A percentile compares a stretch with the other conserved stretches of the same genome.
These are phyloP conservation scores for Cenchrus purpureus DNA, from an alignment of 176 grass and related monocot genomes.

Conservation along the genomic window DNA sequence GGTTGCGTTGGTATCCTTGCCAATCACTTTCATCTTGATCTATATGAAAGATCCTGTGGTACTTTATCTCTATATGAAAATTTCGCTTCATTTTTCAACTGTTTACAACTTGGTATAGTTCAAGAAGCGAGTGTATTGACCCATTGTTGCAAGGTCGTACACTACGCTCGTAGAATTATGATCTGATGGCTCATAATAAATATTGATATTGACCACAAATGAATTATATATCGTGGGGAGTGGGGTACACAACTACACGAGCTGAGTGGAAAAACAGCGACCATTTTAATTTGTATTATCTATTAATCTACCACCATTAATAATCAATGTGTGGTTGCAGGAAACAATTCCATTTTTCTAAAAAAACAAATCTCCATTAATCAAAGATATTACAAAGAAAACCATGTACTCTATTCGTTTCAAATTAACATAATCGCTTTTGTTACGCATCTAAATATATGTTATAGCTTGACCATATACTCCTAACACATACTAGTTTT, in stretches of 20 bases:
- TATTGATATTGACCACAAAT: neutral
- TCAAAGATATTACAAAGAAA: too few species aligned
- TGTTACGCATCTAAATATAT: too few species aligned
- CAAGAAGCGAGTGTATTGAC: neutral
- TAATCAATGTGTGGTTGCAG: too few species aligned
- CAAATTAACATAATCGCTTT: too few species aligned
- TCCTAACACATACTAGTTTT: too few species aligned
- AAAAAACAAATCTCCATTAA: too few species aligned
- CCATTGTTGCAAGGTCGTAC: conserved; percentile 1
- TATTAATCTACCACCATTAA: too few species aligned
- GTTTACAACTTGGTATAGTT: neutral
- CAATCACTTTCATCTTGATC: neutral
- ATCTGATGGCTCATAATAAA: neutral
- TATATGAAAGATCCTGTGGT: too few species aligned
- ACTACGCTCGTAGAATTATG: neutral
- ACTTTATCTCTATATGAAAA: neutral
- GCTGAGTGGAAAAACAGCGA: neutral
- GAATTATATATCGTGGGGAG: neutral
- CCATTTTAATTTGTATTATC: too few species aligned
- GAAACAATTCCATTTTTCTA: too few species aligned
- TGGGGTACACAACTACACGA: neutral
- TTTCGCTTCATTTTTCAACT: neutral
- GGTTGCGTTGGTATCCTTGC: neutral
- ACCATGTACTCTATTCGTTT: too few species aligned
- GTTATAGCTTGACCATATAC: too few species aligned